phyloP scores from a whole-genome alignment of 2,329 filamentous ascomycete genomes.

The Talaromyces piceae region DNA sequence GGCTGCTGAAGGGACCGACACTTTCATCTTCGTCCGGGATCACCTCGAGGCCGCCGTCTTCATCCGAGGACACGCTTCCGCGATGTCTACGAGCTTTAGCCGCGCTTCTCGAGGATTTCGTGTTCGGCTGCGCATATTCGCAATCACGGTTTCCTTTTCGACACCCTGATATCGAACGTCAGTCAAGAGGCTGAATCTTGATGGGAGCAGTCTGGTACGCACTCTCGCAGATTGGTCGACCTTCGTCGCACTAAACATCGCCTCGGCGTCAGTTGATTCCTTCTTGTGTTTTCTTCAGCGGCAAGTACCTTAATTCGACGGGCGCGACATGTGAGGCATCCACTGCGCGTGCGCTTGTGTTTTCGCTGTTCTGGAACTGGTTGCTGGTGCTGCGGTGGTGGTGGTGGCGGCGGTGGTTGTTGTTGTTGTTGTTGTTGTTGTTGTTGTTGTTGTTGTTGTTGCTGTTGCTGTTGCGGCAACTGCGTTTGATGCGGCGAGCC shows the following conservation, averaged over 20 bases:
- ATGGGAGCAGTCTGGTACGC: conserved; percentile 23
- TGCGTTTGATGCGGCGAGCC: conserved; percentile 24
- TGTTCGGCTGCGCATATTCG: conserved; percentile 65
- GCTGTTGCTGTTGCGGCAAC: conserved; percentile 7
- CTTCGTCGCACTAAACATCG: conserved; percentile 73
- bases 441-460: conserved; percentile 23
- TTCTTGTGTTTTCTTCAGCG: background rate
- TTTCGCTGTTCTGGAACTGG: conserved; percentile 64
- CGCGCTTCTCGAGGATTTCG: conserved; percentile 37
- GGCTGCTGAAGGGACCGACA: conserved; percentile 18
- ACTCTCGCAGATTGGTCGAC: conserved; percentile 75
- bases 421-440: conserved; percentile 14
- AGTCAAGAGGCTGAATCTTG: conserved; percentile 5
- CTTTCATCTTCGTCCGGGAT: conserved; percentile 39
- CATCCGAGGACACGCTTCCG: conserved; percentile 47
- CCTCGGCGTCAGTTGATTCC: background rate
- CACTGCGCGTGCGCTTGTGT: conserved; percentile 85
- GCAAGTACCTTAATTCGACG: conserved; percentile 65
- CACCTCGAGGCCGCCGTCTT: conserved; percentile 37
- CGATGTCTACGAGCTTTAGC: conserved; percentile 37
- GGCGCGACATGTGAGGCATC: conserved; percentile 85
- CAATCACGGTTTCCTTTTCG: conserved; percentile 88
- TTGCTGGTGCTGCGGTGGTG: conserved; percentile 1
- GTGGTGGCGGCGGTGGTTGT: conserved; percentile 15
- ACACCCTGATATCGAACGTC: conserved; percentile 54